Conservation (phyloP, 495 filamentous ascomycete species). For the Neurospora terricola region DNA sequence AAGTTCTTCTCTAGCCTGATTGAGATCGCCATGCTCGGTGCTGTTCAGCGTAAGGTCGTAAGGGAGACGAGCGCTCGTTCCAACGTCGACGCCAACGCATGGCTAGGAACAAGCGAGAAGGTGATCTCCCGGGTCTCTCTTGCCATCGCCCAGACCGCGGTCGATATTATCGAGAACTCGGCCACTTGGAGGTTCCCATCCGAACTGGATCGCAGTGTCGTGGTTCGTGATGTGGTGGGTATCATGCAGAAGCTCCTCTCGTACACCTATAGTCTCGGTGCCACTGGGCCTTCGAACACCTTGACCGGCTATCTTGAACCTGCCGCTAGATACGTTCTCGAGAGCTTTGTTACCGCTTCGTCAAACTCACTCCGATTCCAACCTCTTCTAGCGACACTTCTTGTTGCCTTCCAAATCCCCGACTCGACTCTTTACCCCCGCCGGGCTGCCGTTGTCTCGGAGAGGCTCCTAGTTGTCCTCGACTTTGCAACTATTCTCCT, state of each 20-base stretch:
- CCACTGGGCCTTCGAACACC: constrained; percentile 44
- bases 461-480: constrained; percentile 54
- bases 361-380: constrained; percentile 62
- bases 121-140: constrained; percentile 62
- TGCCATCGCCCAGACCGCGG: constrained; percentile 58
- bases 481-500: constrained; percentile 58
- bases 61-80: constrained; percentile 42
- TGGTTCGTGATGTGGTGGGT: constrained; percentile 45
- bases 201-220: constrained; percentile 49
- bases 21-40: constrained; percentile 62
- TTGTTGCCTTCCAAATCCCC: constrained; percentile 55
- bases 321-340: constrained; percentile 63
- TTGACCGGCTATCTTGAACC: constrained; percentile 51
- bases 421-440: constrained; percentile 53
- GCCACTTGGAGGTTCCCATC: constrained; percentile 71
- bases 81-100: constrained; percentile 42
- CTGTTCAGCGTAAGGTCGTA: constrained; percentile 59
- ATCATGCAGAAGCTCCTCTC: constrained; percentile 62
- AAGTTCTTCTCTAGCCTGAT: constrained; percentile 64
- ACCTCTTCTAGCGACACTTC: constrained; percentile 62
- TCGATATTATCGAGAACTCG: constrained; percentile 75
- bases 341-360: constrained; percentile 62
- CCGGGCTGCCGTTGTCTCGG: constrained; percentile 44
- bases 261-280: constrained; percentile 64
- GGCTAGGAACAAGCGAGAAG: constrained; percentile 65